Evolutionary conservation across 148 eudicot genomes (phyloP).

Genomic region (Amaranthus palmeri): DNA sequence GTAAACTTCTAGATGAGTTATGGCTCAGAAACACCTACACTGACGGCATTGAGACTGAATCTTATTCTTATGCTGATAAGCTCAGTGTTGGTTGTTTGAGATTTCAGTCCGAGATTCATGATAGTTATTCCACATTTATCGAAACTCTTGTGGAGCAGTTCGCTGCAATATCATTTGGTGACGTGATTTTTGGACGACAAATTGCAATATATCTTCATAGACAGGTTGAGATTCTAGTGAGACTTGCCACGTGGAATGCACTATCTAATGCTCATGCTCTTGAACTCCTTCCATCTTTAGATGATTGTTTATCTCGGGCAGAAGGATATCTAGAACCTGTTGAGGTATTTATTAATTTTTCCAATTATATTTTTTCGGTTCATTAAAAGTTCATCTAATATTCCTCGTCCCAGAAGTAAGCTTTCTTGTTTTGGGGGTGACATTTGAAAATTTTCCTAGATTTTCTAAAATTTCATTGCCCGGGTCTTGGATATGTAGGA

Average conservation of each 20-base stretch:
- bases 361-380: not conserved
- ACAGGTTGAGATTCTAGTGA: constrained; percentile 52
- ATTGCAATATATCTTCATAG: constrained; percentile 70
- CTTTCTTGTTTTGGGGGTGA: not conserved
- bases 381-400: not conserved
- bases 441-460: not conserved
- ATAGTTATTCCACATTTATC: constrained; percentile 66
- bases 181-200: constrained; percentile 65
- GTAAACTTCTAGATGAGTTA: constrained; percentile 52
- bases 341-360: constrained; percentile 48
- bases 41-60: constrained; percentile 2
- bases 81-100: constrained; percentile 26
- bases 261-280: constrained; percentile 71
- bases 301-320: constrained; percentile 43
- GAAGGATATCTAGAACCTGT: constrained; percentile 81
- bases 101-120: constrained; percentile 72
- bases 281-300: constrained; percentile 79
- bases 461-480: not conserved
- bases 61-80: constrained; percentile 15
- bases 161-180: constrained; percentile 86
- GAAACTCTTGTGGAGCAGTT: constrained; percentile 85
- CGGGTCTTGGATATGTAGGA: not conserved
- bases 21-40: constrained; percentile 22
- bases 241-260: constrained; percentile 76
- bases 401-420: not conserved